A percentile compares a stretch with the other conserved stretches of the same genome.
These are phyloP conservation scores for Ganoderma multipileum DNA, from an alignment of 1,284 basidiomycete species.

Conservation along the genomic window DNA sequence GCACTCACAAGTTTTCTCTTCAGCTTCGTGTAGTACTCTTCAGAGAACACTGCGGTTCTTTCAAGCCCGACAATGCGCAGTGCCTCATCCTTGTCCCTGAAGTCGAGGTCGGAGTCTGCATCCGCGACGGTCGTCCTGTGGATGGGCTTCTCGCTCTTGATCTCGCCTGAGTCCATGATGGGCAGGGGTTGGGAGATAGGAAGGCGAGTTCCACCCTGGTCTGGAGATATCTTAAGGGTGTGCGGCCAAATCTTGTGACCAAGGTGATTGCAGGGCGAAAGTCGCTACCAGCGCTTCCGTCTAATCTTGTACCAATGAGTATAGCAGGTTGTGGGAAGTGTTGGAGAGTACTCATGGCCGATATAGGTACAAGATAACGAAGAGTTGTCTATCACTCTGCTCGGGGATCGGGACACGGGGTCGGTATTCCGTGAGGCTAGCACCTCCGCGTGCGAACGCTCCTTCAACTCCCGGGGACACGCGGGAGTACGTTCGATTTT, in stretches of 20 bases:
- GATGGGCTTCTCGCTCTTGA: conserved; percentile 22
- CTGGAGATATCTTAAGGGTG: not conserved
- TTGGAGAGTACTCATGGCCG: conserved; percentile 5
- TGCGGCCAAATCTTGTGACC: conserved; percentile 2
- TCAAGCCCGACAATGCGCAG: conserved; percentile 62
- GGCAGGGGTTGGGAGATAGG: not conserved
- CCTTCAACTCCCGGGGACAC: not conserved
- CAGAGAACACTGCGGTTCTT: conserved; percentile 58
- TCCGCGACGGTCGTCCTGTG: conserved; percentile 21
- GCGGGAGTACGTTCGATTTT: not conserved
- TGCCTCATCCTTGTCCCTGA: conserved; percentile 62
- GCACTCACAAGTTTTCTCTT: conserved; percentile 60
- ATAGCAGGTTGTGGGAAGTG: not conserved
- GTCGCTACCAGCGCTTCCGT: not conserved
- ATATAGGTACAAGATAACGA: conserved; percentile 17
- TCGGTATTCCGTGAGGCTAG: not conserved
- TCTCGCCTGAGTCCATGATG: conserved; percentile 8
- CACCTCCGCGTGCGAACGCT: not conserved
- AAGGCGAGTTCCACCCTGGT: not conserved
- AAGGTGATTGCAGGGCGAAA: not conserved
- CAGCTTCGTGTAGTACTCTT: conserved; percentile 63
- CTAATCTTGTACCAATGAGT: conserved; percentile 15
- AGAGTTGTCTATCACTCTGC: conserved; percentile 2
- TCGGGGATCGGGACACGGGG: conserved; percentile 3
- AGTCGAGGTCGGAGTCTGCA: conserved; percentile 39